These are phyloP conservation scores for Cytospora chrysosperma DNA, from an alignment of 2,329 filamentous ascomycete genomes.

Conservation along the genomic window DNA sequence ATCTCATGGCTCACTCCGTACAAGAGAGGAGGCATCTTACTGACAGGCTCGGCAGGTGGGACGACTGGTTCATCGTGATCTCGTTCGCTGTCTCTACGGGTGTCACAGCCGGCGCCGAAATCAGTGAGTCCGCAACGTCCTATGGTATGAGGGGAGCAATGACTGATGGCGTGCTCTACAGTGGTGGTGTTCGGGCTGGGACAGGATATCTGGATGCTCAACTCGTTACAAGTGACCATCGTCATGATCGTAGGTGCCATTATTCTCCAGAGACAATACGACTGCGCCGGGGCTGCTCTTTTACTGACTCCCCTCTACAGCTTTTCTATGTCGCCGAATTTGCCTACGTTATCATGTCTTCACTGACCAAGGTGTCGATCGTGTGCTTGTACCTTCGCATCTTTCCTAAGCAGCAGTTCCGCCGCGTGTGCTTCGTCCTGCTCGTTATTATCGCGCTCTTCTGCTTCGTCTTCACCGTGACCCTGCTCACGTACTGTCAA, in stretches of 20 bases:
- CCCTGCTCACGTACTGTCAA: constrained; percentile 25
- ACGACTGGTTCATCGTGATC: constrained; percentile 29
- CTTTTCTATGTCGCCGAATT: constrained; percentile 36
- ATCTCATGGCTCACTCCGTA: background rate
- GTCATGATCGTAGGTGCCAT: constrained; percentile 24
- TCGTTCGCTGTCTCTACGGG: constrained; percentile 27
- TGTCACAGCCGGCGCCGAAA: constrained; percentile 26
- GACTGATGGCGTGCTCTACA: constrained; percentile 4
- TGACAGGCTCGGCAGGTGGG: constrained; percentile 10
- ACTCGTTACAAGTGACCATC: constrained; percentile 24
- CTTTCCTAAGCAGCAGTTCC: constrained; percentile 32
- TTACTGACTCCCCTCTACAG: constrained; percentile 20
- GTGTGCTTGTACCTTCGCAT: constrained; percentile 34
- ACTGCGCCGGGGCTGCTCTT: too few relatives aligned
- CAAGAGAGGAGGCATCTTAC: background rate
- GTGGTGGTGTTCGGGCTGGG: constrained; percentile 28
- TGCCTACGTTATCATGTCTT: constrained; percentile 33
- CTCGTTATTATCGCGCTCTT: constrained; percentile 25
- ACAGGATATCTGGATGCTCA: constrained; percentile 27
- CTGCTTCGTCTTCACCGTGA: constrained; percentile 26
- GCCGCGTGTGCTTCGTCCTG: constrained; percentile 22
- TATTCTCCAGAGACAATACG: background rate
- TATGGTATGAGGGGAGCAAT: background rate
- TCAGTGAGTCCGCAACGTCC: constrained; percentile 20
- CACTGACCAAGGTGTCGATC: constrained; percentile 33